phyloP scores from a whole-genome alignment of 257 asterid genomes.

The Haberlea rhodopensis region DNA sequence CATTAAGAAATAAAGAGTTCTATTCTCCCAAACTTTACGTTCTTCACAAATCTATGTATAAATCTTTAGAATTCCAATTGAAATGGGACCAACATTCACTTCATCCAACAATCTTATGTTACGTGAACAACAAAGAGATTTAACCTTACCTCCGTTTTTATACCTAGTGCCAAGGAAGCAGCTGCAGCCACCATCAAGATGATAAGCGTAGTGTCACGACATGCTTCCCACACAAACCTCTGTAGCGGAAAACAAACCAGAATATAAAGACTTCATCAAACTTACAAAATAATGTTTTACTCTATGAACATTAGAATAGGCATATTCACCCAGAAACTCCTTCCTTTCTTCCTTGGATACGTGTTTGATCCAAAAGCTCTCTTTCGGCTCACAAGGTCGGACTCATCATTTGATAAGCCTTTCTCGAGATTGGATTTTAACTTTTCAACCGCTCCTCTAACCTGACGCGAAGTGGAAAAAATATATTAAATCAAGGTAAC shows the following conservation, averaged over 20 bases:
- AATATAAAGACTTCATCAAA: constrained; percentile 12
- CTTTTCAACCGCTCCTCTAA: constrained; percentile 63
- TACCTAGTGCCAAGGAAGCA: constrained; percentile 92
- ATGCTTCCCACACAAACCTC: constrained; percentile 94
- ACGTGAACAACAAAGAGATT: not conserved
- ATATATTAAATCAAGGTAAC: constrained; percentile 4
- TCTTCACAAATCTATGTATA: too few relatives aligned
- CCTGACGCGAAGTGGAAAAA: constrained; percentile 39
- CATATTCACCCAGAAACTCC: constrained; percentile 71
- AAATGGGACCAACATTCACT: not conserved
- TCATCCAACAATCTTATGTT: not conserved
- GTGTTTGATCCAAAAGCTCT: constrained; percentile 85
- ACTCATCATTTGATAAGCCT: constrained; percentile 72
- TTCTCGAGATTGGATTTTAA: constrained; percentile 56
- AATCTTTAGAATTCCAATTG: not conserved
- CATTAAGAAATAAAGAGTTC: too few relatives aligned
- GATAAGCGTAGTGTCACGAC: constrained; percentile 82
- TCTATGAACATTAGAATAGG: not conserved
- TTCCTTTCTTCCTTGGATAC: constrained; percentile 90
- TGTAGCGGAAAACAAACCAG: constrained; percentile 28
- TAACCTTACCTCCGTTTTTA: constrained; percentile 76
- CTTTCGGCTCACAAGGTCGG: constrained; percentile 56
- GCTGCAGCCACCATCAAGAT: constrained; percentile 99
- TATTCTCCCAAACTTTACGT: too few relatives aligned
- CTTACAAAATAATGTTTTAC: not conserved